A percentile compares a stretch with the other conserved stretches of the same genome.
Evolutionary conservation across 2,329 filamentous ascomycete genomes (phyloP).

Genomic region (Colletotrichum lupini): DNA sequence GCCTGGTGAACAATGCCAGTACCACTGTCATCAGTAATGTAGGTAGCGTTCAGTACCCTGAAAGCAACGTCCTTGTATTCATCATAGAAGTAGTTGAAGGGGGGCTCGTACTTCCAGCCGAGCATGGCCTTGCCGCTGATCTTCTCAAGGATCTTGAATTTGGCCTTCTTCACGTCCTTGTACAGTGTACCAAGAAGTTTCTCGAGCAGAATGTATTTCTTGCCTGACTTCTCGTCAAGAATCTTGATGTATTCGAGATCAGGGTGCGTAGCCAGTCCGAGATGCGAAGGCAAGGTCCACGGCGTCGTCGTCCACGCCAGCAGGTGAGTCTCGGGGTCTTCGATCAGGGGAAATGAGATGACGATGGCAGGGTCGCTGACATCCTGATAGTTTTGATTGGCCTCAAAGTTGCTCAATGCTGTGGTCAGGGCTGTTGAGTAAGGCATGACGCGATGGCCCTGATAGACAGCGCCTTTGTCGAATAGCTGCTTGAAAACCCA

Average conservation of each 20-base stretch:
- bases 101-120: slow-evolving; percentile 88
- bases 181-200: slow-evolving; percentile 84
- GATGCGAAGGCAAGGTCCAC: slow-evolving; percentile 85
- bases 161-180: slow-evolving; percentile 95
- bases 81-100: slow-evolving; percentile 91
- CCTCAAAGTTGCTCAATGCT: slow-evolving; percentile 82
- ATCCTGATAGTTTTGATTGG: slow-evolving; percentile 94
- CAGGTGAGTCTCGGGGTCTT: slow-evolving; percentile 79
- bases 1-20: slow-evolving; percentile 95
- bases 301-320: slow-evolving; percentile 93
- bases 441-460: slow-evolving; percentile 92
- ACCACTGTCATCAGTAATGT: slow-evolving; percentile 91
- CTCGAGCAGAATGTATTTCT: slow-evolving; percentile 87
- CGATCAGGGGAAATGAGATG: slow-evolving; percentile 84
- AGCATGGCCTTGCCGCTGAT: slow-evolving; percentile 86
- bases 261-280: slow-evolving; percentile 81
- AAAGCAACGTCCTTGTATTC: slow-evolving; percentile 89
- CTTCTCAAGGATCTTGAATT: slow-evolving; percentile 85
- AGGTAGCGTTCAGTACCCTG: slow-evolving; percentile 82
- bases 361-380: slow-evolving; percentile 91
- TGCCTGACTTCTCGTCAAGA: slow-evolving; percentile 82
- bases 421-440: slow-evolving; percentile 76
- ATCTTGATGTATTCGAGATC: slow-evolving; percentile 92
- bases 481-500: slow-evolving; percentile 96
- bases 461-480: slow-evolving; percentile 90